Evolutionary conservation across 805 yeast species (phyloP).

Genomic region (Diddensiella santjacobensis): DNA sequence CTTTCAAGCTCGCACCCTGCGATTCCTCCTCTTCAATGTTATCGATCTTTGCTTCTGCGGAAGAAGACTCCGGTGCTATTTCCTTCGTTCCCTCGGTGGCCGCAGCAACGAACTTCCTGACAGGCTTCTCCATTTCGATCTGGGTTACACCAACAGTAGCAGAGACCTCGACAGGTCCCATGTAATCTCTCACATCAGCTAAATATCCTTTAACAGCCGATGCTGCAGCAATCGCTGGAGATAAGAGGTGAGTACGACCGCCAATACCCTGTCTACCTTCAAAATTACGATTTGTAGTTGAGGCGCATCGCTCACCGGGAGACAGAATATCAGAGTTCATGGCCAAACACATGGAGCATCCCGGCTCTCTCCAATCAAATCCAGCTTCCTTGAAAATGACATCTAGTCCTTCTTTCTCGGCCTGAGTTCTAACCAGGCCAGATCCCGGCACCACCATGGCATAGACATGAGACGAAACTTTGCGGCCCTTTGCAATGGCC

Average conservation of each 20-base stretch:
- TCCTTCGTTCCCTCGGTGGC: background rate
- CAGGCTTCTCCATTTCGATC: background rate
- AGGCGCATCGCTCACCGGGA: constrained; percentile 96
- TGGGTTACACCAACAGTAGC: constrained; percentile 31
- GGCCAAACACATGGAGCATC: constrained; percentile 98
- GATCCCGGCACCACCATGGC: constrained; percentile 97
- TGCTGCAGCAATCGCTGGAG: constrained; percentile 99
- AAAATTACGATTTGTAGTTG: constrained; percentile 96
- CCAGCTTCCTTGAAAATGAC: constrained; percentile 87
- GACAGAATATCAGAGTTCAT: constrained; percentile 96
- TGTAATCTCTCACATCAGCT: constrained; percentile 80
- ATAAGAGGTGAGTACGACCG: constrained; percentile 94
- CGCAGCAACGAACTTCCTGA: background rate
- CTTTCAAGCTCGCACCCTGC: constrained; percentile 54
- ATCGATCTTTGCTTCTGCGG: background rate
- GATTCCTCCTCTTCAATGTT: background rate
- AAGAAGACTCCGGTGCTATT: background rate
- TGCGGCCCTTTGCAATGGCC: constrained; percentile 80
- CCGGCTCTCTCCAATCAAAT: constrained; percentile 98
- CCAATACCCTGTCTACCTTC: constrained; percentile 98
- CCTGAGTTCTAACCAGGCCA: constrained; percentile 86
- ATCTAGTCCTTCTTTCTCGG: constrained; percentile 90
- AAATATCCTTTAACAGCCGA: constrained; percentile 91
- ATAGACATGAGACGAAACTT: constrained; percentile 74
- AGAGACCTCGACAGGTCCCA: constrained; percentile 33